Evolutionary conservation across 805 yeast genomes (phyloP).

Genomic region (Blastobotrys terrestris): DNA sequence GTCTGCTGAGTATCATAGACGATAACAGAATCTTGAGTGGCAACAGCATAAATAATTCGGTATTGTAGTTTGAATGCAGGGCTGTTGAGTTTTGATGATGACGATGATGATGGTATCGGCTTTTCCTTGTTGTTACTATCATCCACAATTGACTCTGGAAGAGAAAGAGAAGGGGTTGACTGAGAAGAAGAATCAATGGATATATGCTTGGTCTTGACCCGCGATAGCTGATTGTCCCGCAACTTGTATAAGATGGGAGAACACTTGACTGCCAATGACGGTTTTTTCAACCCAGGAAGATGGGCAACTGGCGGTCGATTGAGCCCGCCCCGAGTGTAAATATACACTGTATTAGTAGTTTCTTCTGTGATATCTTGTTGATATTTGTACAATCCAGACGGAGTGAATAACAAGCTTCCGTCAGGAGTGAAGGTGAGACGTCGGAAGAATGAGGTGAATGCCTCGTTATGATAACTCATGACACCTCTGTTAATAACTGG

Average conservation of each 20-base stretch:
- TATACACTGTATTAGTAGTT: constrained; percentile 62
- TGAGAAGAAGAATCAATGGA: constrained; percentile 2
- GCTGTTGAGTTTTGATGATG: neutral
- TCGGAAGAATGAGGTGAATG: constrained; percentile 85
- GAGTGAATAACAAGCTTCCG: constrained; percentile 73
- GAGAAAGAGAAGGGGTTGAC: neutral
- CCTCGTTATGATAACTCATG: constrained; percentile 72
- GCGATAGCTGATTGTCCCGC: constrained; percentile 12
- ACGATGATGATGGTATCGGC: no score
- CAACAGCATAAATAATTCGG: constrained; percentile 84
- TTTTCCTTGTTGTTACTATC: neutral
- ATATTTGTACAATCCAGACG: constrained; percentile 58
- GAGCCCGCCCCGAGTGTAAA: constrained; percentile 68
- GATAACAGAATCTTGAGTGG: constrained; percentile 79
- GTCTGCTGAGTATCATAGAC: constrained; percentile 72
- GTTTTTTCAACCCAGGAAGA: constrained; percentile 72
- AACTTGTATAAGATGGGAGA: constrained; percentile 57
- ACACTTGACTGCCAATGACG: constrained; percentile 78
- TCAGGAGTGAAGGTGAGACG: constrained; percentile 84
- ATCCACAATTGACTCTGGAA: constrained; percentile 3
- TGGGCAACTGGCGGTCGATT: constrained; percentile 68
- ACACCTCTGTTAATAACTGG: constrained; percentile 22
- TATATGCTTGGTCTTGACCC: constrained; percentile 3
- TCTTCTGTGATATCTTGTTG: constrained; percentile 31
- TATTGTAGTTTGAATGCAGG: constrained; percentile 58